These are phyloP conservation scores for Acacia melanoxylon DNA, from an alignment of 306 rosid species.

Conservation along the genomic window DNA sequence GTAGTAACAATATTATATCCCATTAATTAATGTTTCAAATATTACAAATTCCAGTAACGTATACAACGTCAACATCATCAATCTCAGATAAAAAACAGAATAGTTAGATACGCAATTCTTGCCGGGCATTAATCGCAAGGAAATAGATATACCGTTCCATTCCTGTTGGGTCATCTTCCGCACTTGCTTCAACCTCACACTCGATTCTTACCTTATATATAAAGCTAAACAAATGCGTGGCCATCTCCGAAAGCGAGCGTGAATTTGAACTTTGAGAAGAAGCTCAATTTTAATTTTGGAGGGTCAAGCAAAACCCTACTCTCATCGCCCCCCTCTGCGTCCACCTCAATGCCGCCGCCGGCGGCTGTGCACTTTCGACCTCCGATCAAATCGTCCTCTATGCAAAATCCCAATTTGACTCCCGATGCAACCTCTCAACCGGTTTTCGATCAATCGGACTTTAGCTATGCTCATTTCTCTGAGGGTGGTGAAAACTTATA, in stretches of 20 bases:
- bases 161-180: background rate
- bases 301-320: constrained; percentile 38
- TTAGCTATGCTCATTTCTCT: constrained; percentile 22
- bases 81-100: no score
- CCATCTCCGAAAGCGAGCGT: background rate
- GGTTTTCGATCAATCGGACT: constrained; percentile 30
- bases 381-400: constrained; percentile 41
- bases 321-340: background rate
- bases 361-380: constrained; percentile 51
- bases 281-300: background rate
- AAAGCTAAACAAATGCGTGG: background rate
- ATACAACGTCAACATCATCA: background rate
- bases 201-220: background rate
- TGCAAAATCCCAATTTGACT: constrained; percentile 26
- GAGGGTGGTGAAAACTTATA: constrained; percentile 29
- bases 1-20: no score
- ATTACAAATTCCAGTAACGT: background rate
- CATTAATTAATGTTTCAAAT: no score
- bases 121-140: background rate
- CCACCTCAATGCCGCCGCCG: constrained; percentile 52
- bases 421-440: constrained; percentile 34
- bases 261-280: constrained; percentile 27
- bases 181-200: background rate
- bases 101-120: background rate
- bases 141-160: background rate